Conservation (phyloP, 2,329 filamentous ascomycete species). For the Alternaria ethzedia region DNA sequence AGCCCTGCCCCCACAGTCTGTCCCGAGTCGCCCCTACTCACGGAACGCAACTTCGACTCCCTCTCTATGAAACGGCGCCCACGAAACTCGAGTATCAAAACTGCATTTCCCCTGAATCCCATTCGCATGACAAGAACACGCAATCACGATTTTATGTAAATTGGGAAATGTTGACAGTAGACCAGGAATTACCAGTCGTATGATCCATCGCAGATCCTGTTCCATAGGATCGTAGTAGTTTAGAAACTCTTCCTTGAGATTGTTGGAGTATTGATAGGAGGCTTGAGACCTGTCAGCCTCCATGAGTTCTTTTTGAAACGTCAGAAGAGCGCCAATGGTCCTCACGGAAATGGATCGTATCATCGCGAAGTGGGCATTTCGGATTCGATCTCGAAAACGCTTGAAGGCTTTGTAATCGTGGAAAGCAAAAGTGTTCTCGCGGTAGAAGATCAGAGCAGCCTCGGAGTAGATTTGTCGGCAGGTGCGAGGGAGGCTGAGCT, state of each 20-base stretch:
- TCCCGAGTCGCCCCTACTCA: background rate
- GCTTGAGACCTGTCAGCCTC: background rate
- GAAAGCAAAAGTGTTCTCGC: background rate
- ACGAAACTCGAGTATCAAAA: background rate
- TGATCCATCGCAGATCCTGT: background rate
- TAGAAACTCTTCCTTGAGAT: background rate
- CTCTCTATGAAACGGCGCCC: background rate
- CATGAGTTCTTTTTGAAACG: background rate
- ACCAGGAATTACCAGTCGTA: background rate
- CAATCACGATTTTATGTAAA: background rate
- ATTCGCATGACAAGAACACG: background rate
- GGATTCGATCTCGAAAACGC: background rate
- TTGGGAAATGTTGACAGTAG: background rate
- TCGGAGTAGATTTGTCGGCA: background rate
- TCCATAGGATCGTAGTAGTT: background rate
- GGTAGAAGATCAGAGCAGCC: background rate
- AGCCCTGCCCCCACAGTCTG: background rate
- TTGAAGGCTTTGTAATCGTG: background rate
- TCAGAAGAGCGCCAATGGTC: background rate
- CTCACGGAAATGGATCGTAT: background rate
- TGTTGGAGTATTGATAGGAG: background rate
- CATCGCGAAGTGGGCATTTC: background rate
- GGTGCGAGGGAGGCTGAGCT: background rate
- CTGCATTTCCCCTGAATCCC: background rate
- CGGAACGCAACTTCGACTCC: background rate